Percentiles rank a stretch among this genome's conserved stretches.
These are phyloP conservation scores for Patellifolia procumbens DNA, from an alignment of 179 eudicot species.

Conservation along the genomic window DNA sequence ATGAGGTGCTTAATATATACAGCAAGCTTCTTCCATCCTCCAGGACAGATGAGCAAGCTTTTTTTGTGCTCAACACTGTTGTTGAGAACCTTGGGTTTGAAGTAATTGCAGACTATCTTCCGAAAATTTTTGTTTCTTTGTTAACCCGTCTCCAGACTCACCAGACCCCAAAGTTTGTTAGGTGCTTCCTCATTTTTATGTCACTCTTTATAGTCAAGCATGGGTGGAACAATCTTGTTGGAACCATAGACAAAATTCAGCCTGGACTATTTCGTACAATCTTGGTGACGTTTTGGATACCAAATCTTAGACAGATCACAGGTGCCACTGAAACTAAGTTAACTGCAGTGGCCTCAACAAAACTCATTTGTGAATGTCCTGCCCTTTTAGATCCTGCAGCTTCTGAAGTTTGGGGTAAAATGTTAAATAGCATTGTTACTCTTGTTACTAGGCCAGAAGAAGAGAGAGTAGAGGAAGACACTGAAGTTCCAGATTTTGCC, in stretches of 20 bases:
- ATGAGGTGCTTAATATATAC: conserved; percentile 69
- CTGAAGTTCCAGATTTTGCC: conserved; percentile 83
- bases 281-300: conserved; percentile 85
- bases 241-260: conserved; percentile 65
- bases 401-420: conserved; percentile 69
- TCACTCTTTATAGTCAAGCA: conserved; percentile 86
- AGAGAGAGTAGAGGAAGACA: conserved; percentile 81
- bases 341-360: conserved; percentile 85
- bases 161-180: conserved; percentile 63
- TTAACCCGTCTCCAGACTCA: conserved; percentile 66
- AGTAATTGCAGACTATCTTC: conserved; percentile 57
- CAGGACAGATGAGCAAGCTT: conserved; percentile 88
- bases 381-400: conserved; percentile 54
- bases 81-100: conserved; percentile 78
- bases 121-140: conserved; percentile 55
- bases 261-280: conserved; percentile 55
- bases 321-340: conserved; percentile 81
- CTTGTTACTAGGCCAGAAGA: conserved; percentile 84
- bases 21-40: conserved; percentile 58
- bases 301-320: conserved; percentile 73
- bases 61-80: conserved; percentile 87
- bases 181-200: conserved; percentile 73
- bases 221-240: conserved; percentile 67
- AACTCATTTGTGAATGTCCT: conserved; percentile 75
- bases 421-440: conserved; percentile 87